A percentile compares a stretch with the other conserved stretches of the same genome.
These are phyloP conservation scores for Cotoneaster glaucophyllus DNA, from an alignment of 306 rosid species.

Conservation along the genomic window DNA sequence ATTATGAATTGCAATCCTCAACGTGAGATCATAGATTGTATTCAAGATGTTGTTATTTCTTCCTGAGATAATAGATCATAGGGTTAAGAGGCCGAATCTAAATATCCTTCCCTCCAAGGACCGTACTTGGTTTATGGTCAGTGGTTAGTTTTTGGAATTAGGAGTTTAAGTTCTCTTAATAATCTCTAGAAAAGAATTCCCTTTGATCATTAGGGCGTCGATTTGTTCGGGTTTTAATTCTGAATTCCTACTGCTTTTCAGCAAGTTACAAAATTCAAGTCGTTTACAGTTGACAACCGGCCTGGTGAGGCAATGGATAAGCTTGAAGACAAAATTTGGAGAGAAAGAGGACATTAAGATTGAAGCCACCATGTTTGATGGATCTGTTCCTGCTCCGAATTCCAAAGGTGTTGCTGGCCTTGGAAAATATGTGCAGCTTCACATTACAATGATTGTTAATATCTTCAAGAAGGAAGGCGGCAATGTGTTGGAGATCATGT, in stretches of 20 bases:
- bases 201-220: neutral
- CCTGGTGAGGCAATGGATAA: constrained; percentile 78
- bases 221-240: neutral
- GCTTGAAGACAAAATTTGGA: constrained; percentile 46
- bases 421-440: constrained; percentile 51
- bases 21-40: neutral
- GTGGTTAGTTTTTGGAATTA: neutral
- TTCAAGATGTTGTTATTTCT: neutral
- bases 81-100: neutral
- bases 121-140: neutral
- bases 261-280: constrained; percentile 45
- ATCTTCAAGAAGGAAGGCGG: constrained; percentile 51
- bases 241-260: constrained; percentile 23
- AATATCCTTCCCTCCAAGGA: neutral
- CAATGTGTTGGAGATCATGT: constrained; percentile 50
- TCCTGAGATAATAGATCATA: neutral
- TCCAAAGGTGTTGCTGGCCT: constrained; percentile 18
- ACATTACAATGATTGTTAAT: constrained; percentile 54
- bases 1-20: neutral
- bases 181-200: neutral
- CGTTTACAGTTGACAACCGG: constrained; percentile 54
- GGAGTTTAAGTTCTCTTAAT: neutral
- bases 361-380: constrained; percentile 80
- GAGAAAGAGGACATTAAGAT: constrained; percentile 56
- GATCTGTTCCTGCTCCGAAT: constrained; percentile 39